Percentiles rank a stretch among this genome's conserved stretches.
Conservation (phyloP, 148 eudicot genomes). For the Chenopodium formosanum region DNA sequence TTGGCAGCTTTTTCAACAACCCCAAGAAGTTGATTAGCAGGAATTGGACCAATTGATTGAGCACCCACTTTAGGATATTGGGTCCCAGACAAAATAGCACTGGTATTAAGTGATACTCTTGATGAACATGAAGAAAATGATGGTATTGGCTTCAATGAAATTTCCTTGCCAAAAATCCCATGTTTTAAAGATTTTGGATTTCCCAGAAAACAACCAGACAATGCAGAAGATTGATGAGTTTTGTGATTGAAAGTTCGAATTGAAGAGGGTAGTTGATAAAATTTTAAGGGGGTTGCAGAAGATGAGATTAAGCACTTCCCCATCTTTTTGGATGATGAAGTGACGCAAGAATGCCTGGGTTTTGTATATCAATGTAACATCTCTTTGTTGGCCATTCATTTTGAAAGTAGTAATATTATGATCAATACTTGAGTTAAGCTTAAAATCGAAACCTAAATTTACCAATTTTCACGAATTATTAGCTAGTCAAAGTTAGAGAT, state of each 20-base stretch:
- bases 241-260: conserved; percentile 14
- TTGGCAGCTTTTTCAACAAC: conserved; percentile 77
- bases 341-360: background rate
- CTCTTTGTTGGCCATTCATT: background rate
- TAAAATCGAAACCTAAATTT: too few species aligned
- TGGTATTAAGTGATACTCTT: conserved; percentile 25
- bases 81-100: conserved; percentile 45
- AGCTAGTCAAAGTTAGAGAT: too few species aligned
- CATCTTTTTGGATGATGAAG: conserved; percentile 25
- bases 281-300: conserved; percentile 21
- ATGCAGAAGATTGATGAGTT: background rate
- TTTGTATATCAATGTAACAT: background rate
- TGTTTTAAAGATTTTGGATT: conserved; percentile 11
- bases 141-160: conserved; percentile 10
- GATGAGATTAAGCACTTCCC: conserved; percentile 42
- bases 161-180: conserved; percentile 25
- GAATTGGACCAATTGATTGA: conserved; percentile 55
- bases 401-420: background rate
- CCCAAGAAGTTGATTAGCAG: conserved; percentile 48
- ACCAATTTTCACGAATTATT: too few species aligned
- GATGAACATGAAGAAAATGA: conserved; percentile 6
- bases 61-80: conserved; percentile 59
- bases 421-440: too few species aligned
- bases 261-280: conserved; percentile 33
- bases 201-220: background rate